These are phyloP conservation scores for Tulasnella sp. DNA, from an alignment of 768 basidiomycete species.

Conservation along the genomic window DNA sequence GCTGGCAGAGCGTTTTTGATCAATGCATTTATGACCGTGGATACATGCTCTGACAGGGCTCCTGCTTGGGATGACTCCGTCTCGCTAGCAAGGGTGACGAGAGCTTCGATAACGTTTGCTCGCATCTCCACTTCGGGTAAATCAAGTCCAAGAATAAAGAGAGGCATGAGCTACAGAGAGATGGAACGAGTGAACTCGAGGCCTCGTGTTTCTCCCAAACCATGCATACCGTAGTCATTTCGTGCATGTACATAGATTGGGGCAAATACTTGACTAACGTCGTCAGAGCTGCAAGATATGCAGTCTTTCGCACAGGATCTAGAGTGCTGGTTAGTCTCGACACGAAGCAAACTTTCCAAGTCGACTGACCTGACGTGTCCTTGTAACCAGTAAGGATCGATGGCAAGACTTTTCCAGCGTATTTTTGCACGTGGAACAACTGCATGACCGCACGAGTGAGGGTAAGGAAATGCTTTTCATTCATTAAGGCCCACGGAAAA, in stretches of 20 bases:
- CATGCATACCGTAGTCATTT: constrained; percentile 51
- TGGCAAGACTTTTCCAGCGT: constrained; percentile 67
- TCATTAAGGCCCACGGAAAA: constrained; percentile 39
- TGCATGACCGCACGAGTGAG: constrained; percentile 40
- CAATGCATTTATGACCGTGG: constrained; percentile 65
- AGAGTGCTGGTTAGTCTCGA: not conserved
- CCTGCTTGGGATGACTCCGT: constrained; percentile 38
- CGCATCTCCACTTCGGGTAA: constrained; percentile 71
- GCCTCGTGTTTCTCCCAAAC: not conserved
- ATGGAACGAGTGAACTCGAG: not conserved
- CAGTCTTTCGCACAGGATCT: constrained; percentile 56
- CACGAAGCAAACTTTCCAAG: not conserved
- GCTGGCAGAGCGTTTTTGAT: constrained; percentile 54
- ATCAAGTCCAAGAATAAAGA: constrained; percentile 80
- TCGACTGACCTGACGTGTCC: constrained; percentile 49
- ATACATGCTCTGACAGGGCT: constrained; percentile 62
- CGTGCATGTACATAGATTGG: constrained; percentile 63
- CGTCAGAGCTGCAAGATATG: constrained; percentile 79
- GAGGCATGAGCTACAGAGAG: constrained; percentile 70
- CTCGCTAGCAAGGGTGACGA: constrained; percentile 65
- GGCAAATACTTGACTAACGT: constrained; percentile 78
- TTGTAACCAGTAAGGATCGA: constrained; percentile 67
- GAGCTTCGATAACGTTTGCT: constrained; percentile 72
- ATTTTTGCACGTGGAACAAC: constrained; percentile 73
- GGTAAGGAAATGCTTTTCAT: constrained; percentile 40